A percentile compares a stretch with the other conserved stretches of the same genome.
Conservation (phyloP, 2,329 filamentous ascomycete species). For the Cytospora paraplurivora region DNA sequence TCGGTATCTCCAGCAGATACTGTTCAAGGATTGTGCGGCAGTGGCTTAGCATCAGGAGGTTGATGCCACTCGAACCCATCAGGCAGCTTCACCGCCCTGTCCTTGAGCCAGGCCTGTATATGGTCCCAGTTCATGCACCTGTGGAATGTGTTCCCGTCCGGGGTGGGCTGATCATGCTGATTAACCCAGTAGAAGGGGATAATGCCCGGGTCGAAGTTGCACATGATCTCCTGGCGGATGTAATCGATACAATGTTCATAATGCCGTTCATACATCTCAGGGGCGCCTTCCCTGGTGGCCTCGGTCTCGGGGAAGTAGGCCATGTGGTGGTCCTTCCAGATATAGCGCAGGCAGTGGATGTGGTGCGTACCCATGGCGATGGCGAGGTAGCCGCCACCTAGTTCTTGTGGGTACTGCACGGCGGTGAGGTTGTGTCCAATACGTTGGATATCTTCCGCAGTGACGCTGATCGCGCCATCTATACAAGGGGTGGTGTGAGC, state of each 20-base stretch:
- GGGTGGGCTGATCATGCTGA: slow-evolving; percentile 8
- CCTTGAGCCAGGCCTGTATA: slow-evolving; percentile 2
- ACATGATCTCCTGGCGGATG: slow-evolving; percentile 13
- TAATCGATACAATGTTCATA: slow-evolving; percentile 20
- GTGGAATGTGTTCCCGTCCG: slow-evolving; percentile 13
- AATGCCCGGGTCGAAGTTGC: slow-evolving; percentile 12
- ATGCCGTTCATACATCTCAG: slow-evolving; percentile 16
- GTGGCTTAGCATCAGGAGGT: slow-evolving; percentile 5
- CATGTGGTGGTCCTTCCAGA: slow-evolving; percentile 9
- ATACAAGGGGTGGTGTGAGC: no score
- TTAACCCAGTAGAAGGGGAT: slow-evolving; percentile 16
- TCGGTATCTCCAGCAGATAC: no score
- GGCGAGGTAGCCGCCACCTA: slow-evolving; percentile 7
- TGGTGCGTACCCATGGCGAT: slow-evolving; percentile 3
- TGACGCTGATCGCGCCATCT: slow-evolving; percentile 10
- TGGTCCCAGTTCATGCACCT: slow-evolving; percentile 9
- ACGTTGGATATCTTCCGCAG: background rate
- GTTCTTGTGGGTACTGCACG: slow-evolving; percentile 8
- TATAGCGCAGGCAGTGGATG: slow-evolving; percentile 5
- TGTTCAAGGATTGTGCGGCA: background rate
- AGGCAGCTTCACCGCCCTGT: slow-evolving; percentile 1
- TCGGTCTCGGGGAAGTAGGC: slow-evolving; percentile 4
- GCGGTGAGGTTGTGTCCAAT: slow-evolving; percentile 14
- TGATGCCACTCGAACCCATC: slow-evolving; percentile 6
- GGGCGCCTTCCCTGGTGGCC: slow-evolving; percentile 5